A percentile compares a stretch with the other conserved stretches of the same genome.
Evolutionary conservation across 805 yeast species (phyloP).

Genomic region (Candida germanica): DNA sequence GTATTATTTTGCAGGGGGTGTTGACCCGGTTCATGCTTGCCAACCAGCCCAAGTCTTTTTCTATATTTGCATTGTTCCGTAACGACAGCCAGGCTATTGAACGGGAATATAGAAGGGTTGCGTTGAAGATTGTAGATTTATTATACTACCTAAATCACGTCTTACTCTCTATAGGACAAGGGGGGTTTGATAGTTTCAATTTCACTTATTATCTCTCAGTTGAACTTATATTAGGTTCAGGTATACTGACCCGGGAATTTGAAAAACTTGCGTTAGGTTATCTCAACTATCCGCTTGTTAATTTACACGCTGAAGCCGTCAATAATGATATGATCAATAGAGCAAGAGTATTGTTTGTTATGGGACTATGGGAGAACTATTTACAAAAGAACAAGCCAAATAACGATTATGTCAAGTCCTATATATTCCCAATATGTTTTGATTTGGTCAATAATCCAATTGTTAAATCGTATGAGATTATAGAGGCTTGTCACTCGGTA

Average conservation of each 20-base stretch:
- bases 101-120: constrained; percentile 23
- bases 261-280: constrained; percentile 30
- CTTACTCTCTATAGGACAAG: constrained; percentile 54
- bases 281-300: constrained; percentile 32
- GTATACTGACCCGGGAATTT: constrained; percentile 19
- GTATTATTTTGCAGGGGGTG: constrained; percentile 51
- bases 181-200: constrained; percentile 63
- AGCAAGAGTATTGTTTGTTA: constrained; percentile 42
- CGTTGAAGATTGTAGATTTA: constrained; percentile 32
- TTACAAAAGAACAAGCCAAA: constrained; percentile 26
- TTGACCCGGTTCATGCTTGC: constrained; percentile 31
- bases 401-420: constrained; percentile 18
- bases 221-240: constrained; percentile 33
- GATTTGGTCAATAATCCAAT: constrained; percentile 26
- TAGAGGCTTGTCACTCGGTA: constrained; percentile 68
- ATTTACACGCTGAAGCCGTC: constrained; percentile 24
- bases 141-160: constrained; percentile 47
- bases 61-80: constrained; percentile 7
- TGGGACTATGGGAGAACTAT: constrained; percentile 48
- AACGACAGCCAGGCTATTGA: constrained; percentile 14
- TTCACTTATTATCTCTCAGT: constrained; percentile 52
- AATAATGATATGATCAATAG: constrained; percentile 25
- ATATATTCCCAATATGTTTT: constrained; percentile 29
- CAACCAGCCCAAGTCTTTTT: constrained; percentile 6
- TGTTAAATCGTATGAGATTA: constrained; percentile 24